Percentiles rank a stretch among this genome's conserved stretches.
phyloP scores from a whole-genome alignment of 2,329 filamentous ascomycete species.

The Graphilbum sp. region DNA sequence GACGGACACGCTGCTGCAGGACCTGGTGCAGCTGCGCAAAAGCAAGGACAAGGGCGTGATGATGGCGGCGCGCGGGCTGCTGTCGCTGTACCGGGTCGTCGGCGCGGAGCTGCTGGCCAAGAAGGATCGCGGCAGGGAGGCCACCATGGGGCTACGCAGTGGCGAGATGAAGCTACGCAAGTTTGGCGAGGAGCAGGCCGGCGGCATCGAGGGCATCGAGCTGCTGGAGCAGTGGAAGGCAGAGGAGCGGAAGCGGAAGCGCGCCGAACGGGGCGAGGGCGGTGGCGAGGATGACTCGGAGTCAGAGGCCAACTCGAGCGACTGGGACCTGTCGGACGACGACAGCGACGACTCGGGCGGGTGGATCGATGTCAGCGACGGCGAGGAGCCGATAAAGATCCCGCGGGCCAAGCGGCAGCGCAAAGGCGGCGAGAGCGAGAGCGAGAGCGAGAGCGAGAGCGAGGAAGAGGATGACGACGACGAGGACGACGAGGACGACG shows the following conservation, averaged over 20 bases:
- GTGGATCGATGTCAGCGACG: conserved; percentile 83
- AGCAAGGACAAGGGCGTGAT: conserved; percentile 98
- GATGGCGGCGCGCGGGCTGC: conserved; percentile 89
- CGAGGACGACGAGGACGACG: too few relatives aligned
- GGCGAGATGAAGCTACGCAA: conserved; percentile 61
- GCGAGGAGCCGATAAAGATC: conserved; percentile 66
- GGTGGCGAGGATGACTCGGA: conserved; percentile 43
- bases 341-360: conserved; percentile 59
- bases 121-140: conserved; percentile 81
- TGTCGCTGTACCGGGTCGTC: conserved; percentile 83
- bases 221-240: conserved; percentile 87
- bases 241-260: conserved; percentile 63
- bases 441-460: conserved; percentile 16
- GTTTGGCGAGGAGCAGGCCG: conserved; percentile 67
- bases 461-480: conserved; percentile 39
- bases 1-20: conserved; percentile 87
- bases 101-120: conserved; percentile 79
- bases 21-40: conserved; percentile 88
- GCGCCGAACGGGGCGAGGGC: conserved; percentile 43
- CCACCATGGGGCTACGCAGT: conserved; percentile 59
- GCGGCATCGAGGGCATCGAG: conserved; percentile 82
- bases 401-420: conserved; percentile 51
- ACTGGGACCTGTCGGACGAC: conserved; percentile 47
- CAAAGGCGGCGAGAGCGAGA: conserved; percentile 23
- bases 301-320: conserved; percentile 31